phyloP scores from a whole-genome alignment of 345 rosid species.

The Gossypium ekmanianum region DNA sequence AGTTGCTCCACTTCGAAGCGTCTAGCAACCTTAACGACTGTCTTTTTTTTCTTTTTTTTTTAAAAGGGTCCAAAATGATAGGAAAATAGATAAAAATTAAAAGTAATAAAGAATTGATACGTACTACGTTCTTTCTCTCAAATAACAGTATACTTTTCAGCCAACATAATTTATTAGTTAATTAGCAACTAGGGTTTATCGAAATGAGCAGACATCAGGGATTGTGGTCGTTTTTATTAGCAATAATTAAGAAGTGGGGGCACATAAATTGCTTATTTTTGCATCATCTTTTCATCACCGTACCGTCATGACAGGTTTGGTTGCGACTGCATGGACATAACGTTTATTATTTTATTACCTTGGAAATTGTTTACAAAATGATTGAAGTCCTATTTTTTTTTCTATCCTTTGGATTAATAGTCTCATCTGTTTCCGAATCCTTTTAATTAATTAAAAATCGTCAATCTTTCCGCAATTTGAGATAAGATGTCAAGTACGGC shows the following conservation, averaged over 20 bases:
- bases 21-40: background rate
- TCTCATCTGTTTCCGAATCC: too few relatives aligned
- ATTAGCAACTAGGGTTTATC: background rate
- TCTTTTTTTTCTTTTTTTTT: background rate
- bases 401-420: too few relatives aligned
- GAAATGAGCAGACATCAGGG: background rate
- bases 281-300: slow-evolving; percentile 8
- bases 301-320: background rate
- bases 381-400: too few relatives aligned
- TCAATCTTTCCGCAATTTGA: background rate
- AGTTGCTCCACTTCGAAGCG: background rate
- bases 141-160: background rate
- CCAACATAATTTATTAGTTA: background rate
- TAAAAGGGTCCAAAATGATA: background rate
- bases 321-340: background rate
- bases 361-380: background rate
- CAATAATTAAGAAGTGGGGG: background rate
- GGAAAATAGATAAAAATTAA: background rate
- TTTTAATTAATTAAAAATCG: background rate
- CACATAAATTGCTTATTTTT: background rate
- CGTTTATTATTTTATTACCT: background rate
- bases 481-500: background rate
- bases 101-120: background rate
- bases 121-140: background rate
- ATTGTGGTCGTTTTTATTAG: background rate